Base-by-base conservation (phyloP, 2,329 filamentous ascomycete species). In the Claviceps sp. region DNA sequence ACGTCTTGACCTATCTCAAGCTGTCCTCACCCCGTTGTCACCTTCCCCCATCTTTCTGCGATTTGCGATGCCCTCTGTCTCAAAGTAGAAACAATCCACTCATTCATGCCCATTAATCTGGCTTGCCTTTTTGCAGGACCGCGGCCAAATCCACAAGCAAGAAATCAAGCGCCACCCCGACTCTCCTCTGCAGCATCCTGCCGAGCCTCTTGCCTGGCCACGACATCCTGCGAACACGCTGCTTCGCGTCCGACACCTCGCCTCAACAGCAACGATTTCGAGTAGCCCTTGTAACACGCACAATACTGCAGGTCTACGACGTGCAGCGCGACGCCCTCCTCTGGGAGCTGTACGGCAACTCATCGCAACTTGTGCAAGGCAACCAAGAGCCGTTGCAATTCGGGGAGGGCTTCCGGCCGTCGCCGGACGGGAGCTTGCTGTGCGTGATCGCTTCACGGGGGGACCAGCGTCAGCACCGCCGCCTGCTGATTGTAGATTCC, bases 331-430 rank as follows among this genome's bases (percentile, higher is more conserved):
- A 53, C 34, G 47, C 52, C 6, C 52, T 53, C 37, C 40, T 53
- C 43, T 53, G 52, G 52, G 52, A 53, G 13, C 52, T 53, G 19
- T 48, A 53, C 44, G n/a, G 52, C 48, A 53, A 53, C 45, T 47
- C 52, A 17, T 46, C 47, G 30, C 52, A 53, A 49, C 52, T 53
- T 2, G 48, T 53, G 19, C 42, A 44, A 22, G 52, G 52, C 48
- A 26, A 48, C 14, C 48, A 53, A 39, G 52, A 53, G 38, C 52
- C 52, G 4, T 48, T 53, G 16, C 24, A 3, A 11, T 53, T 53
- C 34, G 45, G 52, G 11, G 48, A 51, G 26, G 48, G 48, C 3
- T 50, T 53, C 37, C 39, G 43, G 37, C 34, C 52, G 6, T 53
- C 52, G n/a, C 52, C 52, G 5, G 52, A 53, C 26, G 52, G 52